Base-by-base conservation (phyloP, 192 early-diverging fungal species). In the Allomyces javanicus region DNA sequence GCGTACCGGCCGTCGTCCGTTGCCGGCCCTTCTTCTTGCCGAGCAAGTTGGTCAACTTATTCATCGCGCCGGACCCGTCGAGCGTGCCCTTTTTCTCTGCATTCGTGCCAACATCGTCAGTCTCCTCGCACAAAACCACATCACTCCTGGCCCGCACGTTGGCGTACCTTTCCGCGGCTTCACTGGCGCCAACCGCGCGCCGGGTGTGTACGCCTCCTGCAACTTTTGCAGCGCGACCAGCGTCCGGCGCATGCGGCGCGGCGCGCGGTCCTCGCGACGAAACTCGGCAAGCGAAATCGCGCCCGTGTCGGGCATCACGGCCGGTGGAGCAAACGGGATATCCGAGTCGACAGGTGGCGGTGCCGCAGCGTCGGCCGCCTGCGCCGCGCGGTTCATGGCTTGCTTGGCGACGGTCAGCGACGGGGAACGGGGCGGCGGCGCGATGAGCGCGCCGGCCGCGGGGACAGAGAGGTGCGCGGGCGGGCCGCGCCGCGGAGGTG, bases 11-110 rank as follows among this genome's bases (percentile, higher is more conserved):
- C 17, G 21, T n/a, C 12, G 50, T 58, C 50, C 21, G 12, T 58
- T 58, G 50, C 40, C 27, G n/a, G 2, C 33, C 40, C 22, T 65
- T 65, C 27, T 65, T 65, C 44, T 65, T 65, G 26, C 24, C 21
- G 25, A 65, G 65, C 24, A 65, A 40, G 23, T 22, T n/a, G 14
- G 65, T 26, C 14, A 65, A 21, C 44, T 44, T 25, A 22, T 40
- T 40, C 65, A 65, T 65, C 11, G 65, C 27, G 22, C 44, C 65
- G 7, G 33, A 40, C 33, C 33, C 33, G 33, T 40, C 33, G 5
- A 40, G 33, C 33, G 33, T 40, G 33, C 33, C 33, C 33, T 40
- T 40, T 7, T 40, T 40, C 33, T 40, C 33, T 40, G 7, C 5
- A 40, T 40, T 40, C 7, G 33, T 7, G 33, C 33, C 3, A 40